Evolutionary conservation across 192 early-diverging fungal genomes (phyloP).

Genomic region (Entrophospora sp.): DNA sequence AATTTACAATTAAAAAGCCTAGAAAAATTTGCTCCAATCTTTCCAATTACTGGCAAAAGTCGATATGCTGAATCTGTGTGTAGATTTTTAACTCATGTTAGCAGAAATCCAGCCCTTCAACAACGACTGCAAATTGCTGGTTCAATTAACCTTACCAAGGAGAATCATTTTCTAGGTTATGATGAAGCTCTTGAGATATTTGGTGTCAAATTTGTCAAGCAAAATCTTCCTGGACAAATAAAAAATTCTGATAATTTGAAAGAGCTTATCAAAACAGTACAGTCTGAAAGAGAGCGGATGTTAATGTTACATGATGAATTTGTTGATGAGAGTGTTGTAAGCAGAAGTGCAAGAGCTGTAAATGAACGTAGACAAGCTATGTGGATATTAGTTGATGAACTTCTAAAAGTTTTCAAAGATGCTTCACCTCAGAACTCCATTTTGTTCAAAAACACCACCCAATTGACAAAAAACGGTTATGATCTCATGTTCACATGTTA

Average conservation of each 20-base stretch:
- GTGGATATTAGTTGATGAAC: too few species aligned
- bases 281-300: not conserved
- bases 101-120: not conserved
- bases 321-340: not conserved
- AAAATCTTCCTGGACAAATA: conserved; percentile 7
- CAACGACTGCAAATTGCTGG: not conserved
- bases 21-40: not conserved
- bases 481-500: too few species aligned
- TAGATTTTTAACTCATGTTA: not conserved
- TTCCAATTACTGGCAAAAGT: not conserved
- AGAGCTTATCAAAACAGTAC: not conserved
- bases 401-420: too few species aligned
- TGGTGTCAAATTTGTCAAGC: not conserved
- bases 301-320: not conserved
- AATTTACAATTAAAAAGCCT: not conserved
- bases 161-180: conserved; percentile 1
- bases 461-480: too few species aligned
- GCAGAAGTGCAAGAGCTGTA: too few species aligned
- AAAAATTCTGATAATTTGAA: not conserved
- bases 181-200: not conserved
- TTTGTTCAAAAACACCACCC: too few species aligned
- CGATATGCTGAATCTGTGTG: not conserved
- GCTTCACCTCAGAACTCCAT: too few species aligned
- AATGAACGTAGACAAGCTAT: too few species aligned
- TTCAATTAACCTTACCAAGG: not conserved